Evolutionary conservation across 495 filamentous ascomycete species (phyloP).

Genomic region (Oidiodendron maius): DNA sequence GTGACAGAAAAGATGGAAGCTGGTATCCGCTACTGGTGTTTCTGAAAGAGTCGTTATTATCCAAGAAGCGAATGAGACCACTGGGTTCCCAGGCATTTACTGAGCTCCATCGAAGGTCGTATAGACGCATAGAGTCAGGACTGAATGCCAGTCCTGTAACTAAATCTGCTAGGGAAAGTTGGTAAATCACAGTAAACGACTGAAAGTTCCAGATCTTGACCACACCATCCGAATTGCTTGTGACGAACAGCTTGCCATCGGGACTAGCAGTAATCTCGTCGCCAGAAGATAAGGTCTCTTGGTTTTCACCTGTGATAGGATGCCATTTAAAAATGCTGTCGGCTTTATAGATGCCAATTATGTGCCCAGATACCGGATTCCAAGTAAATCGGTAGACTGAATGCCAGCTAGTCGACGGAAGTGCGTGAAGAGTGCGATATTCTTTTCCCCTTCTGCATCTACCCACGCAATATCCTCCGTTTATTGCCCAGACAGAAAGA

Average conservation of each 20-base stretch:
- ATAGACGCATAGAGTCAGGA: no score
- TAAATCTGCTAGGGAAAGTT: not conserved
- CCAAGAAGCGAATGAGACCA: no score
- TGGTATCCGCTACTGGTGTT: no score
- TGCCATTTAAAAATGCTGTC: constrained; percentile 26
- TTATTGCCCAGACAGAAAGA: no score
- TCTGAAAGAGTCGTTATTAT: no score
- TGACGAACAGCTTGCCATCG: constrained; percentile 24
- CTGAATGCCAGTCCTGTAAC: no score
- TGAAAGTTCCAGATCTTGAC: constrained; percentile 22
- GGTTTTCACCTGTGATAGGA: not conserved
- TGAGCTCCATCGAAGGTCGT: no score
- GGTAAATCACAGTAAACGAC: constrained; percentile 20
- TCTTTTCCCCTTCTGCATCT: no score
- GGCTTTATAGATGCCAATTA: constrained; percentile 24
- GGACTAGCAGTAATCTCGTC: constrained; percentile 19
- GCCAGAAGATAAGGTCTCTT: not conserved
- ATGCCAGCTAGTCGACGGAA: constrained; percentile 12
- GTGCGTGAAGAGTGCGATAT: no score
- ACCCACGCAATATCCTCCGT: no score
- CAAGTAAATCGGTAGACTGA: constrained; percentile 19
- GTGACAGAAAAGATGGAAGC: no score
- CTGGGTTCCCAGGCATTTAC: no score
- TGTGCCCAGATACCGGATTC: constrained; percentile 18
- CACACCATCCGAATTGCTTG: constrained; percentile 17